Percentiles rank a stretch among this genome's conserved stretches.
Conservation (phyloP, 345 rosid species). For the Conringia planisiliqua region DNA sequence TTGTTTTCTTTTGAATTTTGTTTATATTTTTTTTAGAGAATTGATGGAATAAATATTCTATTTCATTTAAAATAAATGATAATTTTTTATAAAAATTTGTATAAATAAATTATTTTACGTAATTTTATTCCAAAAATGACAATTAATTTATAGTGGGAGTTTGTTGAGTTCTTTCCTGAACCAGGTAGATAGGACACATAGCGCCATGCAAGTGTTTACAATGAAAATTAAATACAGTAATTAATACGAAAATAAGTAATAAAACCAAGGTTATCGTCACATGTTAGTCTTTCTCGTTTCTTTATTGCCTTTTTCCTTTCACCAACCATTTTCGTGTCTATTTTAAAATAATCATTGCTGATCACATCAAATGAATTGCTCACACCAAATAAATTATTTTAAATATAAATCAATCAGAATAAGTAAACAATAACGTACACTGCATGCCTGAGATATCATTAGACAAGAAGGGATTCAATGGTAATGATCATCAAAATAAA, state of each 20-base stretch:
- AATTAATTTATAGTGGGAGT: too few species aligned
- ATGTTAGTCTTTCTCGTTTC: neutral
- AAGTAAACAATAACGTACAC: too few species aligned
- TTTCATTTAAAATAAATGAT: too few species aligned
- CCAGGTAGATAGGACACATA: neutral
- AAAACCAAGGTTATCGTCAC: neutral
- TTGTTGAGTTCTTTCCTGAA: neutral
- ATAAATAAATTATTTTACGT: too few species aligned
- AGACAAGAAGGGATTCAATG: too few species aligned
- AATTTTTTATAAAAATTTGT: too few species aligned
- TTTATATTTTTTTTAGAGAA: too few species aligned
- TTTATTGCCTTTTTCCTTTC: neutral
- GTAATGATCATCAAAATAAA: too few species aligned
- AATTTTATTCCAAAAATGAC: too few species aligned
- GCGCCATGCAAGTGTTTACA: neutral
- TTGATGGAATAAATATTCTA: too few species aligned
- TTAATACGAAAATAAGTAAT: neutral
- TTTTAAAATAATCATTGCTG: neutral
- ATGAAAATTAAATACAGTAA: neutral
- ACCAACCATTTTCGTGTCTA: neutral
- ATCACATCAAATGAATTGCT: neutral
- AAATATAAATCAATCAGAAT: neutral
- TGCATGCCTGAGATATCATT: too few species aligned
- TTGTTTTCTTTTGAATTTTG: too few species aligned
- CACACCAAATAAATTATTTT: neutral